phyloP scores from a whole-genome alignment of 345 rosid species.

The Linum tenue region DNA sequence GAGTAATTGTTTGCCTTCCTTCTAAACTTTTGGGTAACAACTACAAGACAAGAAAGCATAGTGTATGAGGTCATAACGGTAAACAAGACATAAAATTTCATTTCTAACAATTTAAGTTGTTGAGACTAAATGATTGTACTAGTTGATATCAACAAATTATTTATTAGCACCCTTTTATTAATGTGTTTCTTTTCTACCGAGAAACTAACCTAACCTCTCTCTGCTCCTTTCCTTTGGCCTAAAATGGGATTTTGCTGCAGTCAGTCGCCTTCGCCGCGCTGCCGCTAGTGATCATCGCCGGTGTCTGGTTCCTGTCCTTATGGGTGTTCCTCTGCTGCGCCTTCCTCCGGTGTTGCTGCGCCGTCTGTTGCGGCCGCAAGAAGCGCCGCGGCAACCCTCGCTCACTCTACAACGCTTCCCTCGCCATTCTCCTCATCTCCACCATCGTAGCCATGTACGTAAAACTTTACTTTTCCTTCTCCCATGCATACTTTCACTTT shows the following conservation, averaged over 20 bases:
- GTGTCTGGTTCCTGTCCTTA: slow-evolving; percentile 36
- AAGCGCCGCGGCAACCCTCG: slow-evolving; percentile 25
- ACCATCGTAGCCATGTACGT: slow-evolving; percentile 26
- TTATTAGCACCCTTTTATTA: too few relatives aligned
- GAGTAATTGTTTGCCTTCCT: too few relatives aligned
- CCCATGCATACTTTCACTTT: background rate
- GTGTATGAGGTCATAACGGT: too few relatives aligned
- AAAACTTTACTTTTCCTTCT: background rate
- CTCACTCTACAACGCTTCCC: slow-evolving; percentile 32
- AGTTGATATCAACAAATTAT: too few relatives aligned
- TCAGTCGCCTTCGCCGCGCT: slow-evolving; percentile 45
- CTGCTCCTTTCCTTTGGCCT: too few relatives aligned
- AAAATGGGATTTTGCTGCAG: slow-evolving; percentile 21
- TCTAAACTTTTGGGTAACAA: too few relatives aligned
- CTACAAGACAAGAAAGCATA: too few relatives aligned
- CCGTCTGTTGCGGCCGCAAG: slow-evolving; percentile 21
- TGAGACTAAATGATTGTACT: too few relatives aligned
- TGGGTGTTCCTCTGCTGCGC: slow-evolving; percentile 30
- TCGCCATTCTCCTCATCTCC: slow-evolving; percentile 34
- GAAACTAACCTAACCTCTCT: too few relatives aligned
- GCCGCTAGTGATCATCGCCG: slow-evolving; percentile 33
- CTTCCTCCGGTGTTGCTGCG: slow-evolving; percentile 12
- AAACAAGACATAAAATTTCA: too few relatives aligned
- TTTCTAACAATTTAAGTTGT: too few relatives aligned
- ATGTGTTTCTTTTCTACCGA: too few relatives aligned